Evolutionary conservation across 208 protist species (phyloP), one percentile per base, ranked within the genome.

Genomic region (Sergeia podlipaevii): DNA sequence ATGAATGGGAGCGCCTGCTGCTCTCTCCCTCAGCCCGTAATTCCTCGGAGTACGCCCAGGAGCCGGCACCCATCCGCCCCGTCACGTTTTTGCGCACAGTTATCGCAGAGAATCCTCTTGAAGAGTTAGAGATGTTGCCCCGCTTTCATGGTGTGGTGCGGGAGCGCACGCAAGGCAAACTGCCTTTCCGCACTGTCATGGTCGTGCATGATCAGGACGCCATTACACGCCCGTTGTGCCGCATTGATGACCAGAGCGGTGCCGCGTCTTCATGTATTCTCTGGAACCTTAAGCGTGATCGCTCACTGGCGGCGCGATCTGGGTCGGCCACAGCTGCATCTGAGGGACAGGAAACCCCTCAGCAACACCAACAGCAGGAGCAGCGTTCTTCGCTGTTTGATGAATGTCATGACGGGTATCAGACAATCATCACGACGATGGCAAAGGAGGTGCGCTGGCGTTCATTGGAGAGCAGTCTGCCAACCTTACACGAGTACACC

Each of bases 81-180:
- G 67, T 91, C 29, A 89, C 74, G 24, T 93, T 93, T 61, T 33
- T 93, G 7, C 86, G 86, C 32, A 90, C 80, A 15, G 71, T 74
- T 18, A 73, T 93, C 3, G 70, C 82, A 1, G 79, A 85, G 53
- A 60, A 93, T 47, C 62, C 77, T 5, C 47, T 30, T 13, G 66
- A 85, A 11, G 86, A 93, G 61, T 47, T 89, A 2, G 63, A 80
- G 23, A 57, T 87, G 33, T 26, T 93, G 24, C 79, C 82, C 8
- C 48, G 49, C 13, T 82, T 84, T 26, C 79, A 91, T 29, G 45
- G 51, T 3, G 58, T 70, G 17, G 60, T 93, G 17, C 69, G 70
- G 0, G 32, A 52, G 17, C 67, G 74, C 18, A 82, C 65, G n/a
- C 36, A 7, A 8, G 71, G 73, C 11, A 56, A 41, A 29, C 59